Conservation (phyloP, 371 early-diverging fungal genomes). For the Mucor circinelloides region DNA sequence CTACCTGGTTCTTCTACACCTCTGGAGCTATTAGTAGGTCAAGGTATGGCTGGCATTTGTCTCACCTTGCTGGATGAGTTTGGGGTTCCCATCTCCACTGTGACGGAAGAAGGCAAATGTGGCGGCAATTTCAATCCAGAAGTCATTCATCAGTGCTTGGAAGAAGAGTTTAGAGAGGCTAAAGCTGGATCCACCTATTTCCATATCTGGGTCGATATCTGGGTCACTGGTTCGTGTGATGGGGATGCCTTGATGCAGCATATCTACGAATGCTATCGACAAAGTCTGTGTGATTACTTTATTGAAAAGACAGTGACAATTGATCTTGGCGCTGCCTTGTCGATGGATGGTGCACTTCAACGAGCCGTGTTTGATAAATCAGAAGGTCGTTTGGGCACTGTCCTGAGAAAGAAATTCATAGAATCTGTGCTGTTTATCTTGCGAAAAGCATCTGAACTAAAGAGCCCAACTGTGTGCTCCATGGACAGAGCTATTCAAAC, state of each 20-base stretch:
- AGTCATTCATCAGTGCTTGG: constrained; percentile 31
- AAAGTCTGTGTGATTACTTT: constrained; percentile 73
- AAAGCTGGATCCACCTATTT: constrained; percentile 28
- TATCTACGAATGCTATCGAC: constrained; percentile 60
- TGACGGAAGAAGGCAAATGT: constrained; percentile 14
- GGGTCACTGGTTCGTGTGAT: constrained; percentile 70
- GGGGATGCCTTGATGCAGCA: constrained; percentile 56
- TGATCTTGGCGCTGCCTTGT: constrained; percentile 34
- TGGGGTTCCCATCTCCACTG: constrained; percentile 36
- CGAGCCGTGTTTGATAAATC: constrained; percentile 16
- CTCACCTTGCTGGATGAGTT: constrained; percentile 60
- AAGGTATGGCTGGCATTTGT: constrained; percentile 75
- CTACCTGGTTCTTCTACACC: constrained; percentile 37
- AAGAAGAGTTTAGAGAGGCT: constrained; percentile 39
- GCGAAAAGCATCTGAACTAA: constrained; percentile 52
- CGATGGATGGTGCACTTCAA: constrained; percentile 20
- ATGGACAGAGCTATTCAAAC: constrained; percentile 34
- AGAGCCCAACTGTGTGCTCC: constrained; percentile 63
- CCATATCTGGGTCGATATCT: constrained; percentile 66
- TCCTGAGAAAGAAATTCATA: constrained; percentile 56
- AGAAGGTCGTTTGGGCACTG: constrained; percentile 28
- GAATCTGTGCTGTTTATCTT: constrained; percentile 56
- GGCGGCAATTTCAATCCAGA: constrained; percentile 34
- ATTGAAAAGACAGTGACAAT: constrained; percentile 66
- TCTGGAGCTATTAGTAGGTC: constrained; percentile 54